phyloP scores from a whole-genome alignment of 192 early-diverging fungal genomes.

The Umbelopsis vinacea region DNA sequence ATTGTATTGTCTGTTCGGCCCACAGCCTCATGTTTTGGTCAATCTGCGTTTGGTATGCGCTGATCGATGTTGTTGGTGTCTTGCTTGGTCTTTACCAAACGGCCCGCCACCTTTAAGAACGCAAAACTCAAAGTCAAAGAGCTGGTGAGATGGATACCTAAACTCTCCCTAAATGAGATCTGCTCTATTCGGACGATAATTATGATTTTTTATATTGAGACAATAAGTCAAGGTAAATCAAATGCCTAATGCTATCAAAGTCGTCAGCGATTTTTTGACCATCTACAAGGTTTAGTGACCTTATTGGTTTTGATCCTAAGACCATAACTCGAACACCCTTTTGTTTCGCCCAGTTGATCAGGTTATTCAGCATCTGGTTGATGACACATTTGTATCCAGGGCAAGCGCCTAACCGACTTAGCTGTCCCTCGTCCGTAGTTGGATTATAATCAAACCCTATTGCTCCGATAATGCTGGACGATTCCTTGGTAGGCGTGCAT shows the following conservation, averaged over 20 bases:
- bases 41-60: neutral
- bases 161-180: neutral
- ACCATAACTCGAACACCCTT: neutral
- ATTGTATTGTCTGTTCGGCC: neutral
- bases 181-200: neutral
- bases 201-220: slow-evolving; percentile 15
- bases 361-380: neutral
- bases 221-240: slow-evolving; percentile 10
- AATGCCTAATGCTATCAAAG: slow-evolving; percentile 14
- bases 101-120: no score
- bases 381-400: slow-evolving; percentile 5
- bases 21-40: neutral
- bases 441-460: slow-evolving; percentile 16
- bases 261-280: neutral
- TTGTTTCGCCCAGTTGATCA: slow-evolving; percentile 11
- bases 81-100: no score
- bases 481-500: neutral
- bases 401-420: neutral
- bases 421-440: neutral
- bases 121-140: no score
- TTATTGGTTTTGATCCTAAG: slow-evolving; percentile 1
- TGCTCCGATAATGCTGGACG: neutral
- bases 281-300: neutral
- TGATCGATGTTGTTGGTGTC: neutral
- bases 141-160: neutral